phyloP scores from a whole-genome alignment of 169 alveolate species.

The Sarcocystis neurona region DNA sequence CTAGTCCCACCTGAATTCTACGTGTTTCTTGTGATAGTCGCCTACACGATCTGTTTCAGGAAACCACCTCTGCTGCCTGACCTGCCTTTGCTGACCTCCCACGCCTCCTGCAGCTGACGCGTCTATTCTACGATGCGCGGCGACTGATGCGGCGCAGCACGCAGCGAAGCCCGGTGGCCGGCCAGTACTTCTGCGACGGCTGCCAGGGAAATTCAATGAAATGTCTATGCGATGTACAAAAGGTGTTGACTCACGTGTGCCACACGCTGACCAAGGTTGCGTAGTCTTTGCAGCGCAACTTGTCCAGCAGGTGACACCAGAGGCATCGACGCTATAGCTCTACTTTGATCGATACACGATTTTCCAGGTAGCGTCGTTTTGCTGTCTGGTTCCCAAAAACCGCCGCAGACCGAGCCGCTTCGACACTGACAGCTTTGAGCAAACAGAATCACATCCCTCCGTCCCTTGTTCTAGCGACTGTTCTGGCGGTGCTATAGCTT shows the following conservation, averaged over 20 bases:
- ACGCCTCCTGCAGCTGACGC: slow-evolving; percentile 22
- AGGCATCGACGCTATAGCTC: too few relatives aligned
- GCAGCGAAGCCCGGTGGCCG: slow-evolving; percentile 65
- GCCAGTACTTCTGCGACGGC: slow-evolving; percentile 61
- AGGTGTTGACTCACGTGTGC: slow-evolving; percentile 50
- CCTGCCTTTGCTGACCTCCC: not conserved
- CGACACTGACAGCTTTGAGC: not conserved
- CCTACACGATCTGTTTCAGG: too few relatives aligned
- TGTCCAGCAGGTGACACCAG: slow-evolving; percentile 54
- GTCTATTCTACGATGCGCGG: slow-evolving; percentile 42
- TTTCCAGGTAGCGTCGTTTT: slow-evolving; percentile 28
- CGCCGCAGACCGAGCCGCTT: not conserved
- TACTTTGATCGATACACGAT: slow-evolving; percentile 27
- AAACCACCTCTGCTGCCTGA: not conserved
- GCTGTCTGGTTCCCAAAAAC: not conserved
- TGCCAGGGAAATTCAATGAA: slow-evolving; percentile 51
- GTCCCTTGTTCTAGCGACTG: not conserved
- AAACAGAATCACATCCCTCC: not conserved
- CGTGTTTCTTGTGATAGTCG: not conserved
- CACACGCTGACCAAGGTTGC: slow-evolving; percentile 52
- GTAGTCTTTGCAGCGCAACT: slow-evolving; percentile 47
- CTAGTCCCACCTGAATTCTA: too few relatives aligned
- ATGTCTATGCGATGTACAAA: slow-evolving; percentile 42
- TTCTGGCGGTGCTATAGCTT: not conserved
- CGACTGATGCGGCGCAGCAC: slow-evolving; percentile 52